phyloP scores from a whole-genome alignment of 768 basidiomycete species.

The Amanita exitialis region DNA sequence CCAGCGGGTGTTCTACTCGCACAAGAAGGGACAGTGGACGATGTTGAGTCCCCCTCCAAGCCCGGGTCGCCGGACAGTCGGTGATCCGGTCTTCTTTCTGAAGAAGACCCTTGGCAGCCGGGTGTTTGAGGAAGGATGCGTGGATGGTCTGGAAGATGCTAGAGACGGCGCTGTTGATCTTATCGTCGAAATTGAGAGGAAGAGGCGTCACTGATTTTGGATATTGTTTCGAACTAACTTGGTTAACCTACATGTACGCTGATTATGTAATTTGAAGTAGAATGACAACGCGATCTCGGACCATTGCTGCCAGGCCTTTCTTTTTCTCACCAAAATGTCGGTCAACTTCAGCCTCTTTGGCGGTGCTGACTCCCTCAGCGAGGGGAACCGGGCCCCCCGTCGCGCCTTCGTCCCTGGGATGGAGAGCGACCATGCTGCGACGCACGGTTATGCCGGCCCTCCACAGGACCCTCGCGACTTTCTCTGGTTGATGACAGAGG shows the following conservation, averaged over 20 bases:
- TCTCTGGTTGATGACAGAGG: slow-evolving; percentile 96
- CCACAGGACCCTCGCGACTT: slow-evolving; percentile 81
- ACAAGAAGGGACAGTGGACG: slow-evolving; percentile 19
- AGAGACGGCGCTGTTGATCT: slow-evolving; percentile 70
- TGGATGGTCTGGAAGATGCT: slow-evolving; percentile 52
- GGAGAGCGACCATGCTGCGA: slow-evolving; percentile 12
- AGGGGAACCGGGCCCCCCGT: slow-evolving; percentile 41
- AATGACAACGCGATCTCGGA: no score
- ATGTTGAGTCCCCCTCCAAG: slow-evolving; percentile 54
- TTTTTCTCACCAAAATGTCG: slow-evolving; percentile 1
- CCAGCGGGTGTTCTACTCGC: slow-evolving; percentile 42
- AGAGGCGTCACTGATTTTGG: slow-evolving; percentile 11
- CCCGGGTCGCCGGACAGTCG: slow-evolving; percentile 18
- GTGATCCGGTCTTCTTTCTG: slow-evolving; percentile 19
- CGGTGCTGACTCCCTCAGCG: slow-evolving; percentile 68
- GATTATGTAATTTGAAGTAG: no score
- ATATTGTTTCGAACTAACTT: no score
- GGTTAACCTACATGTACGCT: no score
- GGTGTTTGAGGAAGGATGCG: slow-evolving; percentile 25
- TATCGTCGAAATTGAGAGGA: slow-evolving; percentile 37
- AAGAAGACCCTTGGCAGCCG: slow-evolving; percentile 41
- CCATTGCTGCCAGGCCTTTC: no score
- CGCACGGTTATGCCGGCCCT: slow-evolving; percentile 33
- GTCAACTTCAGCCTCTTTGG: slow-evolving; percentile 75
- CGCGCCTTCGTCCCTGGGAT: slow-evolving; percentile 27